Conservation (phyloP, 2,329 filamentous ascomycete species). For the Metarhizium brunneum region DNA sequence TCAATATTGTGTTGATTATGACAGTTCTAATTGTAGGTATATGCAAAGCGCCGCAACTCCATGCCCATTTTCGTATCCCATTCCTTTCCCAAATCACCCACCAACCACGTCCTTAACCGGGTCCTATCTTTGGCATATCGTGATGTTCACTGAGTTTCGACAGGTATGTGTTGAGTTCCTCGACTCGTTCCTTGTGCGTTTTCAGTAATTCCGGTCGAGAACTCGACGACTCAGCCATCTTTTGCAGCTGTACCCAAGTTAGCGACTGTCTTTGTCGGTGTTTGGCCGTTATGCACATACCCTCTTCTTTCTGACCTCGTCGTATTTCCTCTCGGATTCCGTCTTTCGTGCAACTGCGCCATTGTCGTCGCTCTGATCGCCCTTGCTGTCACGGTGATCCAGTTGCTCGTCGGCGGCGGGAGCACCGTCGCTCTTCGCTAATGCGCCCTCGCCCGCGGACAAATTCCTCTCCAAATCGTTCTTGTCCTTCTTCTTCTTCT, state of each 20-base stretch:
- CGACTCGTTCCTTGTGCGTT: slow-evolving; percentile 93
- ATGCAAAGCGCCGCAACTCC: background rate
- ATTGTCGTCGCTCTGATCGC: slow-evolving; percentile 22
- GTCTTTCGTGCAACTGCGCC: slow-evolving; percentile 53
- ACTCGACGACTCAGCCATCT: slow-evolving; percentile 56
- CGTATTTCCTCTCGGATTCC: slow-evolving; percentile 70
- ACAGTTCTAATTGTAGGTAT: background rate
- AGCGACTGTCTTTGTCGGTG: slow-evolving; percentile 1
- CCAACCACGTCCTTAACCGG: slow-evolving; percentile 33
- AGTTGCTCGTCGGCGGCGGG: slow-evolving; percentile 14
- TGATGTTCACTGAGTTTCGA: slow-evolving; percentile 92
- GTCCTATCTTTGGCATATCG: slow-evolving; percentile 74
- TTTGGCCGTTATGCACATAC: slow-evolving; percentile 37
- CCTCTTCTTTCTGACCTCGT: slow-evolving; percentile 73
- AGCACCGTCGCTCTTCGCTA: background rate
- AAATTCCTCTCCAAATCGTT: slow-evolving; percentile 39
- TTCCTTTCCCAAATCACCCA: background rate
- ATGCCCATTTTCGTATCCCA: no score
- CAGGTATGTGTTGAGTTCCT: slow-evolving; percentile 90
- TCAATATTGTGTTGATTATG: no score
- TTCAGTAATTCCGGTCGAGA: slow-evolving; percentile 71
- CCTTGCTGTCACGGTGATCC: slow-evolving; percentile 17
- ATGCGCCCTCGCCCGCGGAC: slow-evolving; percentile 17
- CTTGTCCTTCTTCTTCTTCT: slow-evolving; percentile 50
- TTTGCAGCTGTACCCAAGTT: slow-evolving; percentile 53